Conservation (phyloP, 345 rosid species). For the Hirschfeldia incana region DNA sequence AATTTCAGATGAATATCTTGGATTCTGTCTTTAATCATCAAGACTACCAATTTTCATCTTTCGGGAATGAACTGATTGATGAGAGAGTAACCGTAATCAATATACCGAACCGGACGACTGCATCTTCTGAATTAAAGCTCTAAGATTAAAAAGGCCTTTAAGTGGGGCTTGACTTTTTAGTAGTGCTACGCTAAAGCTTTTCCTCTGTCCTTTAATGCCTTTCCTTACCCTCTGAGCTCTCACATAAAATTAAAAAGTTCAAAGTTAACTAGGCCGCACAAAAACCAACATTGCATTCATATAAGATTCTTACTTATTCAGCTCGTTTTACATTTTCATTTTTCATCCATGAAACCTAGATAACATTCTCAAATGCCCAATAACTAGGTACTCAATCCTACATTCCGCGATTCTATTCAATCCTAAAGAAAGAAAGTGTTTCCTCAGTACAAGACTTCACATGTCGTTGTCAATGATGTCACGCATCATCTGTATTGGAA, state of each 20-base stretch:
- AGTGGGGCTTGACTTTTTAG: neutral
- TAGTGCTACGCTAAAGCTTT: neutral
- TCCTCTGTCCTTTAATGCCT: neutral
- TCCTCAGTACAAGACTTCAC: conserved; percentile 45
- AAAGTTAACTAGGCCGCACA: neutral
- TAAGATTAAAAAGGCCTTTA: neutral
- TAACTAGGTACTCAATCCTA: conserved; percentile 11
- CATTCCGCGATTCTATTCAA: conserved; percentile 8
- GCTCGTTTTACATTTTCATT: conserved; percentile 10
- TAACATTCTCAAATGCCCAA: conserved; percentile 1
- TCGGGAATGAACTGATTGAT: neutral
- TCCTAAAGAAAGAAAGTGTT: conserved; percentile 23
- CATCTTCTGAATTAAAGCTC: neutral
- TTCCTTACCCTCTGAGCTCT: neutral
- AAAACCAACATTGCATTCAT: conserved; percentile 13
- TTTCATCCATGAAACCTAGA: conserved; percentile 19
- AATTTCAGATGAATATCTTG: neutral
- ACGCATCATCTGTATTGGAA: conserved; percentile 88
- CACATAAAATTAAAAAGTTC: neutral
- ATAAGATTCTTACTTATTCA: neutral
- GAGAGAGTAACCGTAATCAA: conserved; percentile 9
- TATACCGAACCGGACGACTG: neutral
- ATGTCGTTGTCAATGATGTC: conserved; percentile 82
- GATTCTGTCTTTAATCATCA: neutral
- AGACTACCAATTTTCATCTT: neutral